These are phyloP conservation scores for Tetrastigma voinierianum DNA, from an alignment of 164 flowering plant genomes.

Conservation along the genomic window DNA sequence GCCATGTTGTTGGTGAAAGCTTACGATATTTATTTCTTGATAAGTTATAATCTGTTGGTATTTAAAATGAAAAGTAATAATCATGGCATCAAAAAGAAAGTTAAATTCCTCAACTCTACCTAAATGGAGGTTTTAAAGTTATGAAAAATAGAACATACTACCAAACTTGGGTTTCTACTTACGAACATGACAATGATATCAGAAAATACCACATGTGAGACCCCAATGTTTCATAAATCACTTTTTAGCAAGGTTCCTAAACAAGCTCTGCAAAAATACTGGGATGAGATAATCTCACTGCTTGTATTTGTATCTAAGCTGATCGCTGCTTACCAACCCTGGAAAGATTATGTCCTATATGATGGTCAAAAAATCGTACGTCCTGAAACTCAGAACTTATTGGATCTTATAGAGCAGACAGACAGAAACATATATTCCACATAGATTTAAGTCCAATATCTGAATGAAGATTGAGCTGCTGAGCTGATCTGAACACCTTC, in stretches of 20 bases:
- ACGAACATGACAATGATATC: conserved; percentile 94
- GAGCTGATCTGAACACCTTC: too few species aligned
- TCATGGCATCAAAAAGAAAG: too few species aligned
- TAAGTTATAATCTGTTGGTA: too few species aligned
- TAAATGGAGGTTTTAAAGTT: too few species aligned
- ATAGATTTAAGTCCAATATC: too few species aligned
- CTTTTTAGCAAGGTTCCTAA: conserved; percentile 87
- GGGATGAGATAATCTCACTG: conserved; percentile 78
- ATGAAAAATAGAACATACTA: too few species aligned
- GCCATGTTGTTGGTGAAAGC: too few species aligned
- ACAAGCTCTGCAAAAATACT: conserved; percentile 93
- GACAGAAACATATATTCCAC: too few species aligned
- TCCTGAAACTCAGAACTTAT: neutral
- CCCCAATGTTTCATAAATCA: conserved; percentile 83
- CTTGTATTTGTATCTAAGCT: conserved; percentile 81
- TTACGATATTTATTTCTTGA: too few species aligned
- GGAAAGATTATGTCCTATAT: conserved; percentile 13
- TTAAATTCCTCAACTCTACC: too few species aligned
- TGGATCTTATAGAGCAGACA: neutral
- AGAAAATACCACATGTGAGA: conserved; percentile 70
- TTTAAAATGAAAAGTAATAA: too few species aligned
- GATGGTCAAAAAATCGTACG: conserved; percentile 6
- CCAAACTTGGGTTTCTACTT: conserved; percentile 31
- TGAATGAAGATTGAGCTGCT: too few species aligned
- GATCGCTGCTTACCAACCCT: conserved; percentile 88